Conservation (phyloP, 2,329 filamentous ascomycete genomes). For the Alternaria sp. region DNA sequence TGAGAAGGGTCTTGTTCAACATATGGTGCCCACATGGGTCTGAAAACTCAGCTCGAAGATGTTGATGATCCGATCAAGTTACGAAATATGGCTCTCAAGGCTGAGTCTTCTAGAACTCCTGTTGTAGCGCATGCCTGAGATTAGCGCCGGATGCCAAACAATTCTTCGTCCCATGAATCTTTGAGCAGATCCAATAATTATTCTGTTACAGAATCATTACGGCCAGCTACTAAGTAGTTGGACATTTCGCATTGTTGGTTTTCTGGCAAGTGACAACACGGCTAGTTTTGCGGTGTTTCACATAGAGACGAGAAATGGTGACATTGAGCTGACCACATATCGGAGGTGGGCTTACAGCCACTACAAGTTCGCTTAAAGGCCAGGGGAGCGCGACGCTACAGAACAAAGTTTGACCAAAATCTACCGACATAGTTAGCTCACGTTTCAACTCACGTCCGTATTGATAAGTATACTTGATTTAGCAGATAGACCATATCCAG, state of each 20-base stretch:
- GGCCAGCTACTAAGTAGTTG: background rate
- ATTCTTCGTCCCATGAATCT: slow-evolving; percentile 3
- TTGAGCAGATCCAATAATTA: slow-evolving; percentile 4
- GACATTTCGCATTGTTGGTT: slow-evolving; percentile 9
- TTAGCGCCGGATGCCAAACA: slow-evolving; percentile 6
- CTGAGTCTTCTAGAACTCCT: slow-evolving; percentile 8
- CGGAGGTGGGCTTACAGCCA: slow-evolving; percentile 24
- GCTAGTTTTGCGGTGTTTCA: slow-evolving; percentile 14
- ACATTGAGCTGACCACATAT: slow-evolving; percentile 26
- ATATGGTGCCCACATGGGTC: slow-evolving; percentile 15
- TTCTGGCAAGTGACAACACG: slow-evolving; percentile 7
- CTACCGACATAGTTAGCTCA: slow-evolving; percentile 10
- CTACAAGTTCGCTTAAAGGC: slow-evolving; percentile 18
- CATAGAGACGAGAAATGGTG: slow-evolving; percentile 21
- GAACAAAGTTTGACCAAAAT: slow-evolving; percentile 20
- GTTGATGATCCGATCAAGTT: slow-evolving; percentile 4
- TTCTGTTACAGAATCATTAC: slow-evolving; percentile 3
- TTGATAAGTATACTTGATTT: slow-evolving; percentile 17
- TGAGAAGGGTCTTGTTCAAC: slow-evolving; percentile 13
- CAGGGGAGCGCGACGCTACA: slow-evolving; percentile 19
- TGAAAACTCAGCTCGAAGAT: slow-evolving; percentile 10
- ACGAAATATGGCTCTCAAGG: slow-evolving; percentile 3
- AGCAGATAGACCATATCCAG: slow-evolving; percentile 8
- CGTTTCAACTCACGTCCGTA: slow-evolving; percentile 13
- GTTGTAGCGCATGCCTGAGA: slow-evolving; percentile 16